phyloP scores from a whole-genome alignment of 164 flowering plant genomes.

The Stephania japonica region DNA sequence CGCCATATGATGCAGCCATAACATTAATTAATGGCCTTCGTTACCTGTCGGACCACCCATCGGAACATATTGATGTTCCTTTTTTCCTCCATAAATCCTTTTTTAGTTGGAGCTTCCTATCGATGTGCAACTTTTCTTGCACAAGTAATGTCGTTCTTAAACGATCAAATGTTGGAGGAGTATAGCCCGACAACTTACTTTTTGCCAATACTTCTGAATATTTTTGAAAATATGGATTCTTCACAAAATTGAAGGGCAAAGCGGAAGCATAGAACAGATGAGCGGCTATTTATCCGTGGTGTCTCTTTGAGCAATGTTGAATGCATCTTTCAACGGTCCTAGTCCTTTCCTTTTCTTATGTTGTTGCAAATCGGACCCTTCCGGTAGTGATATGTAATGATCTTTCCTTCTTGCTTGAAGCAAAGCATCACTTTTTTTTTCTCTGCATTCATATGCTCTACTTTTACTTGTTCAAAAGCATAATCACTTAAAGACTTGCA shows the following conservation, averaged over 20 bases:
- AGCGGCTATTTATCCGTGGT: neutral
- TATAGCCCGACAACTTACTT: neutral
- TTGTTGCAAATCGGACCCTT: neutral
- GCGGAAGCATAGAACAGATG: neutral
- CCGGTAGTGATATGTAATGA: neutral
- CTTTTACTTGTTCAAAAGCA: neutral
- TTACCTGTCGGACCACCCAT: conserved; percentile 6
- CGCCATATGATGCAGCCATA: neutral
- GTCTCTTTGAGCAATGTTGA: neutral
- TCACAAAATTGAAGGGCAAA: neutral
- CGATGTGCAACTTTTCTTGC: neutral
- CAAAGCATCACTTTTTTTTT: neutral
- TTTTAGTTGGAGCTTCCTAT: neutral
- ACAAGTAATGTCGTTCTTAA: neutral
- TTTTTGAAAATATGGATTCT: neutral
- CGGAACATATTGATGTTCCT: neutral
- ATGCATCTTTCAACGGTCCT: neutral
- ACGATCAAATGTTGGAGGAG: neutral
- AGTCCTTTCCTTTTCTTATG: no score
- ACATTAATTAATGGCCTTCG: neutral
- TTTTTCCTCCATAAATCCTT: neutral
- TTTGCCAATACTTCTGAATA: neutral
- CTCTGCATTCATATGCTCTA: neutral
- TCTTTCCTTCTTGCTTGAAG: neutral
- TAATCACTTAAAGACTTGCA: neutral